phyloP scores from a whole-genome alignment of 768 basidiomycete genomes.

The Asterophora lycoperdoides region DNA sequence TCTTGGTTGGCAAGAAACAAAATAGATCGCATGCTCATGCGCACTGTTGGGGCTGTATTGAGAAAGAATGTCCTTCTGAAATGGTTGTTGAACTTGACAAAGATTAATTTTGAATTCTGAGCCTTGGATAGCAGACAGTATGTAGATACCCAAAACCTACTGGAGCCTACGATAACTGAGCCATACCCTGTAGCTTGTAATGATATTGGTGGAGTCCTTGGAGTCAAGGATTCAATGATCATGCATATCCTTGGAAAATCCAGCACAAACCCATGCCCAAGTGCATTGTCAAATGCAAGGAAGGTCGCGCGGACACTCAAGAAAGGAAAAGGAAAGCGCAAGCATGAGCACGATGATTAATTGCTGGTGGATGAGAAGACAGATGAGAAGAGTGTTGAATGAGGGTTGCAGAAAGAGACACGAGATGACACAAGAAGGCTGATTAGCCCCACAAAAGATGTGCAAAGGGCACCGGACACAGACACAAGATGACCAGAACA shows the following conservation, averaged over 20 bases:
- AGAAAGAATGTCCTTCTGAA: not conserved
- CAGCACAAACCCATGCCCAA: conserved; percentile 15
- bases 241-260: conserved; percentile 20
- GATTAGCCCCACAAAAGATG: too few relatives aligned
- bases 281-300: conserved; percentile 11
- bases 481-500: too few relatives aligned
- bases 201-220: conserved; percentile 16
- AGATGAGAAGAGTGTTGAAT: too few relatives aligned
- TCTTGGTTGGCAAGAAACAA: not conserved
- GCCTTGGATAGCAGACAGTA: not conserved
- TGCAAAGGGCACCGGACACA: too few relatives aligned
- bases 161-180: not conserved
- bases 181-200: conserved; percentile 14
- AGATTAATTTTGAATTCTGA: not conserved
- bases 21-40: conserved; percentile 4
- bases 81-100: not conserved
- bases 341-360: conserved; percentile 1
- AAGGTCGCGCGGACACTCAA: conserved; percentile 12
- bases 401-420: too few relatives aligned
- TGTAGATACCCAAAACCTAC: not conserved
- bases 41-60: conserved; percentile 2
- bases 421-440: too few relatives aligned
- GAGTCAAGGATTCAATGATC: conserved; percentile 23
- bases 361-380: conserved; percentile 6
- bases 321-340: conserved; percentile 3